phyloP scores from a whole-genome alignment of 1,284 basidiomycete species.

The Malassezia psittaci region DNA sequence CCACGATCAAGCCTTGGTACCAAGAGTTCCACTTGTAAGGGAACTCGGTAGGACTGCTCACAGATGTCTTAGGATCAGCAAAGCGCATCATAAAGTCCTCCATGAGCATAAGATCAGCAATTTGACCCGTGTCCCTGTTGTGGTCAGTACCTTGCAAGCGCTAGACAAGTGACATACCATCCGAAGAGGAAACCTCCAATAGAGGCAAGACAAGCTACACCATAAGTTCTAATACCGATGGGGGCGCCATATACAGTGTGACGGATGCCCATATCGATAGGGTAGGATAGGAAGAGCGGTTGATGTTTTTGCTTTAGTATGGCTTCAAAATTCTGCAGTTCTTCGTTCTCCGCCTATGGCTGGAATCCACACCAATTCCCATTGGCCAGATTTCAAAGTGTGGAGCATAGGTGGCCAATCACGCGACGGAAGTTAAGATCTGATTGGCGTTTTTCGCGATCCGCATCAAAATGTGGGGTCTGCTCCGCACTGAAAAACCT shows the following conservation, averaged over 20 bases:
- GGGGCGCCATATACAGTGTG: slow-evolving; percentile 23
- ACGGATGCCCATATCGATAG: not conserved
- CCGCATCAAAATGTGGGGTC: no score
- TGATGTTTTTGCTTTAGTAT: not conserved
- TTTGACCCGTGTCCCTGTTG: slow-evolving; percentile 60
- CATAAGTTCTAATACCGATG: slow-evolving; percentile 53
- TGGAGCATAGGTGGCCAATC: no score
- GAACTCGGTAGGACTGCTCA: slow-evolving; percentile 1
- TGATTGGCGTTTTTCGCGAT: no score
- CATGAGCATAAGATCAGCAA: slow-evolving; percentile 67
- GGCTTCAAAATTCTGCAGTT: not conserved
- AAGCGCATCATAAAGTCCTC: slow-evolving; percentile 62
- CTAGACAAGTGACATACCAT: slow-evolving; percentile 12
- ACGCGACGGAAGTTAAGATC: no score
- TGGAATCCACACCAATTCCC: no score
- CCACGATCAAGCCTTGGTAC: slow-evolving; percentile 57
- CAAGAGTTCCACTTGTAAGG: slow-evolving; percentile 30
- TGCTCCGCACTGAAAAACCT: no score
- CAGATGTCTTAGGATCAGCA: slow-evolving; percentile 27
- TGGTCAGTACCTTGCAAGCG: not conserved
- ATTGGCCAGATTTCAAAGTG: no score
- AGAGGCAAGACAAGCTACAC: slow-evolving; percentile 60
- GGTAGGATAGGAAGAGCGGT: not conserved
- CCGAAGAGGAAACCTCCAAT: slow-evolving; percentile 72
- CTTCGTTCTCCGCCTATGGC: not conserved